Base-by-base conservation (phyloP, 2,329 filamentous ascomycete genomes). In the Fusarium sp. region DNA sequence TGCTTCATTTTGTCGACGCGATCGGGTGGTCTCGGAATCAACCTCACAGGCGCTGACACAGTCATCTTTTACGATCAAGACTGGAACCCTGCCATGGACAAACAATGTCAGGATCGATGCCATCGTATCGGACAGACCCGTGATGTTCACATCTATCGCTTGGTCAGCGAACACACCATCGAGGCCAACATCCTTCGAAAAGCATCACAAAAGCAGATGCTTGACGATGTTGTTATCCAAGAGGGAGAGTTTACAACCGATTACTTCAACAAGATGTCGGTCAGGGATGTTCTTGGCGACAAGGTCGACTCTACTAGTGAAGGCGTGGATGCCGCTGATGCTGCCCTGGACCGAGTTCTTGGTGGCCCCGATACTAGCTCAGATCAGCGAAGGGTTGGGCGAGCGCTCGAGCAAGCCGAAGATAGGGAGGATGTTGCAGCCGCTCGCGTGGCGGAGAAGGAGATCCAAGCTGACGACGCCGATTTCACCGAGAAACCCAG, bases 51-150 rank as follows among this genome's bases (percentile, higher is more conserved):
- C 58, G 97, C 97, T 6, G 97, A 98, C 82, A 98, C 95, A 0
- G 97, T 99, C 78, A 98, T 99, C 75, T 99, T 99, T 83, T 99
- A 98, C 84, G 97, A 99, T 80, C 92, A 98, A 69, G 97, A 99
- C 81, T 99, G 97, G 97, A 99, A 99, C 79, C 97, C 97, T 0
- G 97, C 97, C 61, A 99, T 99, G 97, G 97, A 99, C 86, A 98
- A 98, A 83, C 97, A 99, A 83, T 99, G 97, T 79, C 97, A 99
- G 84, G 97, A 99, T 82, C 91, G 97, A 78, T 97, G 95, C 79
- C 97, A 99, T 84, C 94, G 97, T 75, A 99, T 99, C 76, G 97
- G 97, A 2, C 97, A 99, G 83, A 98, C 97, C 1, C 92, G 97
- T 33, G 97, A 99, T 81, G 97, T 99, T 35, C 96, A 98, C 82